A percentile compares a stretch with the other conserved stretches of the same genome.
Evolutionary conservation across 306 rosid genomes (phyloP).

Genomic region (Trifolium pratense): DNA sequence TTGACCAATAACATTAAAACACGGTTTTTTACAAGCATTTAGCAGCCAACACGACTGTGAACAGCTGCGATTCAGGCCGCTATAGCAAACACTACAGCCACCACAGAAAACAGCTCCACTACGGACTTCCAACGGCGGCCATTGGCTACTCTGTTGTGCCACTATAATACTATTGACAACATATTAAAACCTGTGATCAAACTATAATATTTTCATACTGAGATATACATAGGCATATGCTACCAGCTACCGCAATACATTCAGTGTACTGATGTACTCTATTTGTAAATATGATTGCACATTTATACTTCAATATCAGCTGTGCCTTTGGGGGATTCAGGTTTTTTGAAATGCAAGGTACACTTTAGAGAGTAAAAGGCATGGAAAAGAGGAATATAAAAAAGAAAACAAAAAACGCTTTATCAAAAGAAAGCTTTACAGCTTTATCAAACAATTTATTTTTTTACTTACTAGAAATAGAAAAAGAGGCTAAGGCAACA

Average conservation of each 20-base stretch:
- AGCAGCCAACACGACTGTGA: not conserved
- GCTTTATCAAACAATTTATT: not conserved
- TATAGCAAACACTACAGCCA: not conserved
- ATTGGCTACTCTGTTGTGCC: not conserved
- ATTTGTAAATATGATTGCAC: not conserved
- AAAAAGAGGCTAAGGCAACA: not conserved
- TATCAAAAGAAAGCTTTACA: constrained; percentile 10
- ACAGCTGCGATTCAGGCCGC: not conserved
- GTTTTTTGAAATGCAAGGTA: not conserved
- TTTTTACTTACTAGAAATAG: not conserved
- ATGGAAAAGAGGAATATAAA: not conserved
- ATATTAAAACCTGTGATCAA: constrained; percentile 3
- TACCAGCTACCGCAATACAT: not conserved
- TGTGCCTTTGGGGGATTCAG: not conserved
- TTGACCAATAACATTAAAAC: not conserved
- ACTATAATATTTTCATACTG: constrained; percentile 12
- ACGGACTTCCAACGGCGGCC: not conserved
- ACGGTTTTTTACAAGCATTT: not conserved
- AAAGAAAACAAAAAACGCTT: not conserved
- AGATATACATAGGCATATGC: constrained; percentile 4
- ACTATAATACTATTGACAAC: not conserved
- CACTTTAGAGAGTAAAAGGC: constrained; percentile 8
- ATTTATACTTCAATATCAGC: constrained; percentile 1
- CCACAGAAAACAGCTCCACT: not conserved
- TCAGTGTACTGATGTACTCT: not conserved